Evolutionary conservation across 139 green algal species (phyloP).

Genomic region (Micractinium conductrix): DNA sequence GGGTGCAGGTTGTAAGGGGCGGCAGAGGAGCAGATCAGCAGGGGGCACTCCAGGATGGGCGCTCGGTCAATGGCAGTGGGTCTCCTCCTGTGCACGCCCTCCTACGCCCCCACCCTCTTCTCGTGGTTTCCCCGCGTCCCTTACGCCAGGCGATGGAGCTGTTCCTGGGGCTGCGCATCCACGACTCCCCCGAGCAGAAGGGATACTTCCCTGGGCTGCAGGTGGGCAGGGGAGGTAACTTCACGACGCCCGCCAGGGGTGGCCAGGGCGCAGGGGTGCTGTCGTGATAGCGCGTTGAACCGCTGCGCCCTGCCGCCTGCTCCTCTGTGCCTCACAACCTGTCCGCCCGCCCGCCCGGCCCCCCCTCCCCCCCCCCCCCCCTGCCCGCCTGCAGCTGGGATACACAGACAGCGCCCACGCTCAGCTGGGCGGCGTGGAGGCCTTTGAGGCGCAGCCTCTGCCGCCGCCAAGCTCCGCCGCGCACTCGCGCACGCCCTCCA

Average conservation of each 20-base stretch:
- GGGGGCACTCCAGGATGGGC: no score
- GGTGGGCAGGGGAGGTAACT: not conserved
- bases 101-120: not conserved
- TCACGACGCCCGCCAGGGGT: not conserved
- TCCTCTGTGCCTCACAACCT: not conserved
- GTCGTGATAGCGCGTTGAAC: not conserved
- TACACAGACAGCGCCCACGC: conserved; percentile 13
- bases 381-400: not conserved
- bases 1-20: no score
- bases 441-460: not conserved
- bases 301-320: not conserved
- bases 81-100: not conserved
- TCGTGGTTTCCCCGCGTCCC: not conserved
- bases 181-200: conserved; percentile 1
- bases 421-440: conserved; percentile 17
- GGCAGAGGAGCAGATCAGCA: no score
- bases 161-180: conserved; percentile 78
- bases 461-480: no score
- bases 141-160: conserved; percentile 67
- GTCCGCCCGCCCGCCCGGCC: not conserved
- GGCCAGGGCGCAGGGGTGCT: not conserved
- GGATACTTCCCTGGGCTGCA: conserved; percentile 32
- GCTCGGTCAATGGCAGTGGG: not conserved
- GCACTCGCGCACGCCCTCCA: conserved; percentile 14
- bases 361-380: not conserved